A percentile compares a stretch with the other conserved stretches of the same genome.
phyloP scores from a whole-genome alignment of 78 protist species.

The Anaeramoeba flamelloides region DNA sequence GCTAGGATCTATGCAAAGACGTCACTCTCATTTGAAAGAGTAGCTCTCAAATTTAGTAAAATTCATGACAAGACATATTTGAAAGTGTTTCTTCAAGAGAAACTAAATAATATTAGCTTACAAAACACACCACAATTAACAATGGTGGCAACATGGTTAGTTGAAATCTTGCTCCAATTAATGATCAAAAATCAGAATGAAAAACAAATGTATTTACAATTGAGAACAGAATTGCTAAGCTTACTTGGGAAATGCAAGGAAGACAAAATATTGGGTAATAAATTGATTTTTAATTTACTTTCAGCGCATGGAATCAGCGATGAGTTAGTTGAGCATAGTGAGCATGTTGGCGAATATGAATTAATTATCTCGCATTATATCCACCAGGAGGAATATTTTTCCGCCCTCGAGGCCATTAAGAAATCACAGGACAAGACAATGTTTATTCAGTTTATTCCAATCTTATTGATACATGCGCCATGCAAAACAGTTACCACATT shows the following conservation, averaged over 20 bases:
- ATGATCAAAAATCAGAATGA: too few relatives aligned
- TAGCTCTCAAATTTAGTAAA: constrained; percentile 46
- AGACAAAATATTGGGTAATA: constrained; percentile 25
- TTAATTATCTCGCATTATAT: constrained; percentile 55
- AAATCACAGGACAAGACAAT: constrained; percentile 19
- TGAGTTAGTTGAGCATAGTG: constrained; percentile 53
- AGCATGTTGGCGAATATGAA: constrained; percentile 51
- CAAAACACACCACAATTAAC: too few relatives aligned
- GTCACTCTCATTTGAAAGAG: constrained; percentile 44
- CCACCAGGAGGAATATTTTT: constrained; percentile 33
- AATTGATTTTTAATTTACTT: constrained; percentile 57
- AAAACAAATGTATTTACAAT: too few relatives aligned
- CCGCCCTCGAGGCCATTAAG: constrained; percentile 36
- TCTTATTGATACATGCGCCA: constrained; percentile 58
- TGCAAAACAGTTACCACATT: constrained; percentile 42
- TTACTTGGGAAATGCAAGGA: too few relatives aligned
- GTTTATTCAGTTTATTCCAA: constrained; percentile 61
- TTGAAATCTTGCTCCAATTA: constrained; percentile 60
- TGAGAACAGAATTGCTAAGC: too few relatives aligned
- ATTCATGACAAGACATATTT: background rate
- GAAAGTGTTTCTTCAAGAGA: background rate
- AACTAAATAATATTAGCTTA: background rate
- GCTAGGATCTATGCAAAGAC: constrained; percentile 57
- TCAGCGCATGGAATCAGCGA: constrained; percentile 61
- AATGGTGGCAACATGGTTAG: constrained; percentile 57